These are phyloP conservation scores for Cyclocybe cylindracea DNA, from an alignment of 768 basidiomycete genomes.

Conservation along the genomic window DNA sequence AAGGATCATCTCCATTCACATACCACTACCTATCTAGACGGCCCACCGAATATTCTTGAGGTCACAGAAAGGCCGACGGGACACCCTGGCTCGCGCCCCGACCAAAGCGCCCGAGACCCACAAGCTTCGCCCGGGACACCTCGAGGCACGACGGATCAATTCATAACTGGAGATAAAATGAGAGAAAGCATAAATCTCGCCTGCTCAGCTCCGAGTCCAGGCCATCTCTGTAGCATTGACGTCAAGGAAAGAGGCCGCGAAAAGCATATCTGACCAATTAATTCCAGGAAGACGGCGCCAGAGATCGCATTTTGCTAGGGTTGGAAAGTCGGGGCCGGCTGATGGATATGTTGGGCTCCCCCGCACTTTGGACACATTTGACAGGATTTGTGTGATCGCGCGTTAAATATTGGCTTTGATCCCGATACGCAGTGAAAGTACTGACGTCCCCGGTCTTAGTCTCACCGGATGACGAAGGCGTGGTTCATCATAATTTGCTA, in stretches of 20 bases:
- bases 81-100: too few relatives aligned
- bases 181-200: not conserved
- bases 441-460: not conserved
- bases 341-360: not conserved
- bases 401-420: conserved; percentile 15
- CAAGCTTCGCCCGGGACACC: too few relatives aligned
- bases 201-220: not conserved
- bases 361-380: conserved; percentile 6
- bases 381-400: conserved; percentile 10
- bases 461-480: not conserved
- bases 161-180: conserved; percentile 1
- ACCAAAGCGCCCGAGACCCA: not conserved
- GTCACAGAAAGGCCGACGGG: too few relatives aligned
- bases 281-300: conserved; percentile 18
- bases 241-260: conserved; percentile 4
- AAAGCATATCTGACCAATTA: conserved; percentile 3
- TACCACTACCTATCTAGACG: too few relatives aligned
- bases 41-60: too few relatives aligned
- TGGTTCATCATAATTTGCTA: not conserved
- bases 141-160: not conserved
- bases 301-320: conserved; percentile 3
- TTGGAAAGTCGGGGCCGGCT: conserved; percentile 8
- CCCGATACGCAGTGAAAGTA: conserved; percentile 8
- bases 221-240: not conserved
- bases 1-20: too few relatives aligned